Evolutionary conservation across 2,329 filamentous ascomycete species (phyloP).

Genomic region (Neurospora sp.): DNA sequence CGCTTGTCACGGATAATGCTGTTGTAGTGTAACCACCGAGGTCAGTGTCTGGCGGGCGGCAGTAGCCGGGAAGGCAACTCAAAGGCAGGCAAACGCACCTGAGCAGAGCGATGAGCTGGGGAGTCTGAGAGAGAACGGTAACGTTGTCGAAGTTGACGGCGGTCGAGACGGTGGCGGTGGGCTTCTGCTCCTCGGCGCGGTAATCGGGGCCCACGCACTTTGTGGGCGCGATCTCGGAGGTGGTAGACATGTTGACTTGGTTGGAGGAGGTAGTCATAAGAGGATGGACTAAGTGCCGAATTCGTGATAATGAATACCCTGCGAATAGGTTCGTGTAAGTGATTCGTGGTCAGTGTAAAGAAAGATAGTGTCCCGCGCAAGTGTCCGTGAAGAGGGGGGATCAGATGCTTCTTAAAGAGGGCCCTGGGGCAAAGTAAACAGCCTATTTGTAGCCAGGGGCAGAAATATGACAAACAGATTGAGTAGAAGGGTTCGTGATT

Average conservation of each 20-base stretch:
- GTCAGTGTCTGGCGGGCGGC: neutral
- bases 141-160: slow-evolving; percentile 77
- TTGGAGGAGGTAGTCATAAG: slow-evolving; percentile 1
- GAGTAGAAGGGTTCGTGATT: neutral
- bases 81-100: slow-evolving; percentile 50
- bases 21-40: slow-evolving; percentile 9
- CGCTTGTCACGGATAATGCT: slow-evolving; percentile 93
- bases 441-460: neutral
- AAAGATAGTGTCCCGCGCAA: neutral
- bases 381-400: neutral
- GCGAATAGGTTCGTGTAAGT: neutral
- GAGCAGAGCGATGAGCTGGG: slow-evolving; percentile 91
- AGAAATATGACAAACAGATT: neutral
- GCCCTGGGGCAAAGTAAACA: neutral
- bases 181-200: slow-evolving; percentile 64
- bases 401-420: neutral
- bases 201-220: slow-evolving; percentile 75
- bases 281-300: slow-evolving; percentile 3
- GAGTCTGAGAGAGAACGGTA: slow-evolving; percentile 81
- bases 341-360: neutral
- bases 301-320: slow-evolving; percentile 9
- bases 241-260: slow-evolving; percentile 24
- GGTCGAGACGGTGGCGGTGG: slow-evolving; percentile 79
- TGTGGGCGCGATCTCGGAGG: slow-evolving; percentile 26
- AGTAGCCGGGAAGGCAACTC: neutral